Evolutionary conservation across 257 asterid species (phyloP), one percentile per base, ranked within the genome.

Genomic region (Solanum gandarillasii): DNA sequence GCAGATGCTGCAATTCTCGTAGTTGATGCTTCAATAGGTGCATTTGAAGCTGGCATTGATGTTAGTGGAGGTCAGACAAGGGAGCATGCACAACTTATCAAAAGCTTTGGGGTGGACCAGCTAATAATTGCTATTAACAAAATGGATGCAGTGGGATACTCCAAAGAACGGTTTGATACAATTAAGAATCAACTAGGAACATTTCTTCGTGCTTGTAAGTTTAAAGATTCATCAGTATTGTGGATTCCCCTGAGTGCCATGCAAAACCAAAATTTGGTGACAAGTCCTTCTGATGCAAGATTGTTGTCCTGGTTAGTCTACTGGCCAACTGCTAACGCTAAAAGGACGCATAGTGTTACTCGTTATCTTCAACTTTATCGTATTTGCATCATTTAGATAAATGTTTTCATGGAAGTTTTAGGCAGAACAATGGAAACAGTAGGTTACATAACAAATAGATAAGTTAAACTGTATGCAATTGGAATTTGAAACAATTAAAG

Each of bases 1-100:
- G 99, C 99, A 83, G 99, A 97, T 95, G 99, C 99, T 90, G 99
- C 99, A 58, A 90, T 97, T 87, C 91, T 97, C 5, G 99, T 97
- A 74, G 90, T 97, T 76, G 99, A 97, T 92, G 98, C 98, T 91
- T 95, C 98, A 58, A 52, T 89, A 35, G 99, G 98, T 87, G 93
- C 99, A 41, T 97, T 97, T 91, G 99, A 97, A 93, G 93, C 98
- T 3, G 99, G 99, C 62, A 92, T 97, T 82, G 95, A 94, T 93
- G 94, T 93, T 87, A 84, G 70, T 18, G 93, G 96, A 90, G 99
- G 99, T 73, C 99, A 95, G 90, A 95, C 99, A 7, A 95, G 92
- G 92, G 99, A 97, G 93, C 99, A 97, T 84, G 94, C 96, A 18
- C 99, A 93, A 88, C 93, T 97, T 60, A 92, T 97, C 91, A 92